A percentile compares a stretch with the other conserved stretches of the same genome.
Conservation (phyloP, 2,329 filamentous ascomycete species). For the Cladosporium sp. region DNA sequence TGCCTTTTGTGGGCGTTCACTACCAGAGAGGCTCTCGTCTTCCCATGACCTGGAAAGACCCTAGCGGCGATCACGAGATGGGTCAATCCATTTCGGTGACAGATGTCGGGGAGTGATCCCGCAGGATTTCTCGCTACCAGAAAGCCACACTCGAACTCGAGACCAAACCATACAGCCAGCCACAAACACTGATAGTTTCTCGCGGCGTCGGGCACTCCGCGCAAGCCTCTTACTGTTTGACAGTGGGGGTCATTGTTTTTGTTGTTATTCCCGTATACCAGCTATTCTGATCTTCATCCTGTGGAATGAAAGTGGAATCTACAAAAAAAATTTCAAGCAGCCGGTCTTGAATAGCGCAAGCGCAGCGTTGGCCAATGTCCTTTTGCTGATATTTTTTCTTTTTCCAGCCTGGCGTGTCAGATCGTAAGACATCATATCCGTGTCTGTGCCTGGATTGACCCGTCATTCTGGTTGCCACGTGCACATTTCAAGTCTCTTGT, state of each 20-base stretch:
- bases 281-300: conserved; percentile 1
- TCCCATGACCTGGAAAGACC: conserved; percentile 7
- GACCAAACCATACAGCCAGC: conserved; percentile 5
- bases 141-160: conserved; percentile 9
- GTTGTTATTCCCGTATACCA: background rate
- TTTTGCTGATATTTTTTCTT: background rate
- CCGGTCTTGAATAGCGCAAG: background rate
- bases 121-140: conserved; percentile 5
- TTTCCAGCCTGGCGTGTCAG: conserved; percentile 12
- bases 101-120: background rate
- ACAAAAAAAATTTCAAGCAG: too few relatives aligned
- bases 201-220: conserved; percentile 1
- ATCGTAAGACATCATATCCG: conserved; percentile 8
- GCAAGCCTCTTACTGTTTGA: background rate
- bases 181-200: background rate
- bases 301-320: background rate
- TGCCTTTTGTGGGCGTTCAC: background rate
- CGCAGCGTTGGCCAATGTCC: background rate
- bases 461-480: conserved; percentile 6
- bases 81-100: background rate
- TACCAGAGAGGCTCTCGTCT: background rate
- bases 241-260: too few relatives aligned
- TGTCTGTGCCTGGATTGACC: conserved; percentile 1
- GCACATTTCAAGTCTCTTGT: conserved; percentile 4
- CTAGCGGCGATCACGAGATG: conserved; percentile 10